A percentile compares a stretch with the other conserved stretches of the same genome.
Evolutionary conservation across 345 rosid genomes (phyloP).

Genomic region (Eucalyptus cloeziana): DNA sequence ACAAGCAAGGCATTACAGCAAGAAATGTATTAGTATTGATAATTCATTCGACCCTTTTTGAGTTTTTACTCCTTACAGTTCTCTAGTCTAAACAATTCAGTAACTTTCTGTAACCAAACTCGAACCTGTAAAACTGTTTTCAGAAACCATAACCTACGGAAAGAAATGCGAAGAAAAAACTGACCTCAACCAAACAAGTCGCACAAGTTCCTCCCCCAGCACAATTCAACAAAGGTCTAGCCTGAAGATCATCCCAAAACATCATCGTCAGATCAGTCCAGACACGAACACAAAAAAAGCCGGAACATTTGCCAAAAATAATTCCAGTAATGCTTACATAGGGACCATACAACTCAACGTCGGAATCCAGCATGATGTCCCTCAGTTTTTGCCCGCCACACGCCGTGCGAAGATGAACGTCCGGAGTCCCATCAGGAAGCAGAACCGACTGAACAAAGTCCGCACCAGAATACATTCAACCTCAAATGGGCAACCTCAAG

Average conservation of each 20-base stretch:
- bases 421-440: conserved; percentile 88
- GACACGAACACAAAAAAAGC: background rate
- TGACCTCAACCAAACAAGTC: conserved; percentile 91
- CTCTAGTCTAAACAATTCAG: background rate
- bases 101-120: background rate
- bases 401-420: conserved; percentile 57
- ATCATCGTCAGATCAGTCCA: background rate
- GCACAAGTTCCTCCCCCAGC: conserved; percentile 92
- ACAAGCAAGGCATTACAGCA: background rate
- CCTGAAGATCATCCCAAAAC: conserved; percentile 17
- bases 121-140: background rate
- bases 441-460: conserved; percentile 49
- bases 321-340: conserved; percentile 35
- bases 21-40: background rate
- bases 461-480: background rate
- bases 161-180: background rate
- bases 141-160: background rate
- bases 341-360: conserved; percentile 86
- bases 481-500: background rate
- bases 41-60: background rate
- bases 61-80: background rate
- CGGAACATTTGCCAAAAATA: background rate
- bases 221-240: conserved; percentile 59
- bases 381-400: conserved; percentile 89
- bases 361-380: conserved; percentile 70